Evolutionary conservation across 208 protist species (phyloP).

Genomic region (Acanthamoeba sp.): DNA sequence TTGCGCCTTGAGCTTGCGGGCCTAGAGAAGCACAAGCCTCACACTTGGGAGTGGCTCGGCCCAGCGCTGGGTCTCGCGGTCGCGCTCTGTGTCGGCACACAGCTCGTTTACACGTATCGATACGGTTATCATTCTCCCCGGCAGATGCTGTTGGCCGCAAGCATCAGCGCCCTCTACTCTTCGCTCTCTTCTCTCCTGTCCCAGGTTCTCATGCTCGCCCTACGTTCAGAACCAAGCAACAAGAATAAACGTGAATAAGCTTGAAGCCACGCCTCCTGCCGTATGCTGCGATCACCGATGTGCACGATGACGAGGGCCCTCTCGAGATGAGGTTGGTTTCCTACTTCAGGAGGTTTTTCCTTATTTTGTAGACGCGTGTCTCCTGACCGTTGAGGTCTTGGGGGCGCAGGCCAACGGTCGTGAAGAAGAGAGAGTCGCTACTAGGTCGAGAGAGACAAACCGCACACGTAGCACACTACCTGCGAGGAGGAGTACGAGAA

Average conservation of each 20-base stretch:
- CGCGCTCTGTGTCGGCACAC: background rate
- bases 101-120: constrained; percentile 71
- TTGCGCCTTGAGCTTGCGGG: background rate
- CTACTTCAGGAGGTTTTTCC: too few relatives aligned
- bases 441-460: too few relatives aligned
- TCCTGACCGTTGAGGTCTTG: too few relatives aligned
- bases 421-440: too few relatives aligned
- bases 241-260: background rate
- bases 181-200: constrained; percentile 16
- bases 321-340: too few relatives aligned
- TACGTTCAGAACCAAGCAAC: background rate
- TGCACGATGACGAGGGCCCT: too few relatives aligned
- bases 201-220: constrained; percentile 10
- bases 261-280: background rate
- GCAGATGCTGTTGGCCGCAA: constrained; percentile 56
- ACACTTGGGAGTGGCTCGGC: background rate
- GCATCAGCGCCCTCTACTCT: constrained; percentile 19
- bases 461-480: too few relatives aligned
- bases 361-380: too few relatives aligned
- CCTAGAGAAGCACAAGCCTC: background rate
- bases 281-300: background rate
- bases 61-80: background rate
- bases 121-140: constrained; percentile 69
- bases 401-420: too few relatives aligned
- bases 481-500: too few relatives aligned